These are phyloP conservation scores for Naematelia encephala DNA, from an alignment of 768 basidiomycete species.

Conservation along the genomic window DNA sequence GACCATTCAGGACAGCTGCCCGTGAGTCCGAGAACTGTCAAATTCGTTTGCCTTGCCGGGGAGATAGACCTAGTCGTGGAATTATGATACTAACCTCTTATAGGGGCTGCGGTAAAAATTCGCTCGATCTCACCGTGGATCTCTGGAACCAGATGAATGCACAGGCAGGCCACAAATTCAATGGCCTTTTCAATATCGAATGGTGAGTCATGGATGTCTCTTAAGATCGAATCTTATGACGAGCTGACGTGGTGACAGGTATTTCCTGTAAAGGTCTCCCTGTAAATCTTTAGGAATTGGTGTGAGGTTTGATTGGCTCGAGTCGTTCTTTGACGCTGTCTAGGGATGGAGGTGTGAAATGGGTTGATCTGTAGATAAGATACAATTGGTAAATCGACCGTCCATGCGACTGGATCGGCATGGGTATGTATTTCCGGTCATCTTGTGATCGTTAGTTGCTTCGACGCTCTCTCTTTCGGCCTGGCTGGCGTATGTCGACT, in stretches of 20 bases:
- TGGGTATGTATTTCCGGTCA: too few relatives aligned
- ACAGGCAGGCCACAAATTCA: background rate
- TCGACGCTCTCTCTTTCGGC: too few relatives aligned
- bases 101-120: background rate
- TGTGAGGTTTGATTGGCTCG: background rate
- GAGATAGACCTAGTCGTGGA: background rate
- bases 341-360: background rate
- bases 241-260: background rate
- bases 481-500: too few relatives aligned
- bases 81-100: too few relatives aligned
- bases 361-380: background rate
- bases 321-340: background rate
- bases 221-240: too few relatives aligned
- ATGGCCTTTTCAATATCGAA: background rate
- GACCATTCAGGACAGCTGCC: background rate
- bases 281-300: background rate
- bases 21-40: background rate
- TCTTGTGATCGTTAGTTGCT: too few relatives aligned
- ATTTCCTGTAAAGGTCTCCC: background rate
- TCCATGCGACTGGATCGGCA: background rate
- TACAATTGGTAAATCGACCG: background rate
- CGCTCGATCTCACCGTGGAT: background rate
- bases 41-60: background rate
- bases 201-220: background rate
- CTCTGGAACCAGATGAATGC: background rate